Conservation (phyloP, 441 rosid genomes). For the Syzygium malaccense region DNA sequence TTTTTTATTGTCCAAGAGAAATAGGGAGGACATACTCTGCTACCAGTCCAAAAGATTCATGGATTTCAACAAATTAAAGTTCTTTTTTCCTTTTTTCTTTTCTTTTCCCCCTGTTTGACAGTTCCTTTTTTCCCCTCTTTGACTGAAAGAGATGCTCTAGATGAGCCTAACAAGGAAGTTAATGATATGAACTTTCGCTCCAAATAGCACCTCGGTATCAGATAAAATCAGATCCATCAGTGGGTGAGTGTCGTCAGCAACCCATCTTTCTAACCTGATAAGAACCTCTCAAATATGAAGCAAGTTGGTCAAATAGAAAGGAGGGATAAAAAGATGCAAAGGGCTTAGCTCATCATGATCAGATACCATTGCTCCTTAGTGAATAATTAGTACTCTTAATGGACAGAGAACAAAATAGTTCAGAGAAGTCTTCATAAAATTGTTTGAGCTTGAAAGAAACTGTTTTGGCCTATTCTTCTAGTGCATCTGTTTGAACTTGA, state of each 20-base stretch:
- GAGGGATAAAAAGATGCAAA: background rate
- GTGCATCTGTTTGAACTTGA: background rate
- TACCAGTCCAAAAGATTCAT: background rate
- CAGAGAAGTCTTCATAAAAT: background rate
- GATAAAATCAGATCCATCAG: background rate
- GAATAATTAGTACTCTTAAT: background rate
- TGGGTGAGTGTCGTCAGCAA: background rate
- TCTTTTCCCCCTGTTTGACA: background rate
- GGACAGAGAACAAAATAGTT: background rate
- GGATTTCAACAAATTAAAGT: background rate
- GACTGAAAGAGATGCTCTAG: background rate
- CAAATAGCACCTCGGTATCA: background rate
- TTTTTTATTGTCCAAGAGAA: background rate
- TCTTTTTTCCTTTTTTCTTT: background rate
- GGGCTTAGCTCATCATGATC: conserved; percentile 25
- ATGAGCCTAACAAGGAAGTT: background rate
- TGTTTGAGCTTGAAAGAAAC: background rate
- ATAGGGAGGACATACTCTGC: background rate
- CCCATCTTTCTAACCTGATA: background rate
- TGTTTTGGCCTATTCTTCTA: background rate
- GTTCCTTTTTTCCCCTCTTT: background rate
- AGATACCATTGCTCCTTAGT: background rate
- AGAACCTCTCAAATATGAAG: background rate
- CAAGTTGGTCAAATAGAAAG: background rate
- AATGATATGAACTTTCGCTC: background rate